These are phyloP conservation scores for Agaricus subrufescens DNA, from an alignment of 768 basidiomycete genomes.

Conservation along the genomic window DNA sequence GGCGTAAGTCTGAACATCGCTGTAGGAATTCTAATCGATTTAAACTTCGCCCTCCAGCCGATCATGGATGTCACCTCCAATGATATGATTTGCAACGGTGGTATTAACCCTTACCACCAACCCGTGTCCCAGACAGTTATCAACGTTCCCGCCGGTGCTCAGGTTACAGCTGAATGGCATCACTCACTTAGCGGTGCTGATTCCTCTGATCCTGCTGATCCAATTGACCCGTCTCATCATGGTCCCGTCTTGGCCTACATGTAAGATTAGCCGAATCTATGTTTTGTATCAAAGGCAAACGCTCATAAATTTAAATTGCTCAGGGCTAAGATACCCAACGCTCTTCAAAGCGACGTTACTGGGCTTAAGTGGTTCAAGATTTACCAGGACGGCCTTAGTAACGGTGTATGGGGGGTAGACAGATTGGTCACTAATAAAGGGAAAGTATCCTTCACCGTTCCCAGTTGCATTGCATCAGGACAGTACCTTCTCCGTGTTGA, in stretches of 20 bases:
- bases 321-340: constrained; percentile 42
- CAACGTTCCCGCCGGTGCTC: constrained; percentile 11
- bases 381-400: constrained; percentile 37
- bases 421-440: constrained; percentile 43
- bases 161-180: constrained; percentile 48
- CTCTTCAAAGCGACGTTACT: constrained; percentile 40
- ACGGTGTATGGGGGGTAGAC: constrained; percentile 44
- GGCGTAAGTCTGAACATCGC: constrained; percentile 21
- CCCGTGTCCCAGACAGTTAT: constrained; percentile 27
- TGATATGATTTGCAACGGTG: constrained; percentile 7
- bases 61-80: constrained; percentile 9
- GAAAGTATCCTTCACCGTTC: constrained; percentile 43
- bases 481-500: constrained; percentile 49
- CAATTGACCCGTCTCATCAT: constrained; percentile 46
- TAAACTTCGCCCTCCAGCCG: background rate
- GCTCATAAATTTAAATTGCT: background rate
- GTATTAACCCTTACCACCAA: constrained; percentile 8
- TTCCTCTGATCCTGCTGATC: constrained; percentile 36
- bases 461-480: constrained; percentile 40
- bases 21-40: background rate
- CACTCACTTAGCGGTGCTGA: constrained; percentile 42
- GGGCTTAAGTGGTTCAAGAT: constrained; percentile 57
- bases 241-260: constrained; percentile 48
- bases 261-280: constrained; percentile 22
- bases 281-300: background rate